phyloP scores from a whole-genome alignment of 768 basidiomycete genomes.

The Ramaria rubella region DNA sequence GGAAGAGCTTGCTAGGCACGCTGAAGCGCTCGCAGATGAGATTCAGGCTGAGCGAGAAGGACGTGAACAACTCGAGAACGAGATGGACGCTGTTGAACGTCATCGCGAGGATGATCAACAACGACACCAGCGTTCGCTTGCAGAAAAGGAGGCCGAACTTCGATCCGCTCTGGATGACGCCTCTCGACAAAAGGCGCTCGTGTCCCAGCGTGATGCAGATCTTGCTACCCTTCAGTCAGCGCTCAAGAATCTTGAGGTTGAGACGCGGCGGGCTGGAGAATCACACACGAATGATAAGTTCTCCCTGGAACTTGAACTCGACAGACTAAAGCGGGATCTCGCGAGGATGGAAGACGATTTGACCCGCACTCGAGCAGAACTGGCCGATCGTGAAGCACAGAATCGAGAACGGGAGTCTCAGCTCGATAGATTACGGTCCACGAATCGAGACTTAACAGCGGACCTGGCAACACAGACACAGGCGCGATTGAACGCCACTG shows the following conservation, averaged over 20 bases:
- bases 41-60: constrained; percentile 50
- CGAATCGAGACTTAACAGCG: constrained; percentile 72
- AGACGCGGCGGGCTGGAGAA: constrained; percentile 77
- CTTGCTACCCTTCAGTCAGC: constrained; percentile 65
- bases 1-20: constrained; percentile 69
- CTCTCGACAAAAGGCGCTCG: constrained; percentile 51
- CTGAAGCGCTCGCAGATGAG: constrained; percentile 64
- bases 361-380: constrained; percentile 57
- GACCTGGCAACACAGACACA: constrained; percentile 84
- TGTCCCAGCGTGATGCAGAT: constrained; percentile 71
- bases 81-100: constrained; percentile 51
- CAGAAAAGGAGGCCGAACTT: constrained; percentile 64
- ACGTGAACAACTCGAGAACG: constrained; percentile 47
- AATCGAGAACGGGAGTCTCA: constrained; percentile 63
- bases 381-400: constrained; percentile 58
- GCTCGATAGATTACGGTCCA: constrained; percentile 69
- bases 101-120: constrained; percentile 58
- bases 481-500: constrained; percentile 74
- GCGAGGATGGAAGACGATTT: constrained; percentile 77
- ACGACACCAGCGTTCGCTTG: constrained; percentile 54
- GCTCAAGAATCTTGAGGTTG: constrained; percentile 64
- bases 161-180: constrained; percentile 59
- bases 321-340: constrained; percentile 78
- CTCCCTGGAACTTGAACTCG: constrained; percentile 85
- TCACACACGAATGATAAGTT: constrained; percentile 76